Evolutionary conservation across 805 yeast genomes (phyloP).

Genomic region (Candida sithepensis): DNA sequence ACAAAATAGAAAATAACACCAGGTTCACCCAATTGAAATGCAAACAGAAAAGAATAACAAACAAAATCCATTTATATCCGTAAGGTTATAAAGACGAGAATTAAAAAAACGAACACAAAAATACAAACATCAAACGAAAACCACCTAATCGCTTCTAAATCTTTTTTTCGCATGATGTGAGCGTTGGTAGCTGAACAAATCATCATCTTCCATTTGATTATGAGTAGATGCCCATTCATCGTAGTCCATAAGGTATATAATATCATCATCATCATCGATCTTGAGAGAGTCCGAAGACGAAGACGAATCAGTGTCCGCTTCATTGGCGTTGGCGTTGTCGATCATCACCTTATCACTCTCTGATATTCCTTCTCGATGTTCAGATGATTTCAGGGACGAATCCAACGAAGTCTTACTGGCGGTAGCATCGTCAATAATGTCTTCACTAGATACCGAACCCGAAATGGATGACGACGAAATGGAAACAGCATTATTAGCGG

Average conservation of each 20-base stretch:
- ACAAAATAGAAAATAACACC: background rate
- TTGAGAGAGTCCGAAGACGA: background rate
- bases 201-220: background rate
- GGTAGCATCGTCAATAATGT: background rate
- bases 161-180: background rate
- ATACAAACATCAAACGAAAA: background rate
- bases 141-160: background rate
- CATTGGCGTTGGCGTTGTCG: background rate
- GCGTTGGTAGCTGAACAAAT: background rate
- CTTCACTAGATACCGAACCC: background rate
- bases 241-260: conserved; percentile 4
- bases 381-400: background rate
- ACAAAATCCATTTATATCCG: too few species aligned
- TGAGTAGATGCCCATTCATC: background rate
- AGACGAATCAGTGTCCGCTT: background rate
- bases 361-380: background rate
- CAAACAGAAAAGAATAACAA: too few species aligned
- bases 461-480: background rate
- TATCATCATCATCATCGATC: background rate
- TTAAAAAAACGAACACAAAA: background rate
- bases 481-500: background rate
- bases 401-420: background rate
- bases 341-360: background rate
- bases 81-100: background rate
- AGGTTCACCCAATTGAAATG: too few species aligned